Evolutionary conservation across 1,284 basidiomycete genomes (phyloP).

Genomic region (Cryptococcus sp.): DNA sequence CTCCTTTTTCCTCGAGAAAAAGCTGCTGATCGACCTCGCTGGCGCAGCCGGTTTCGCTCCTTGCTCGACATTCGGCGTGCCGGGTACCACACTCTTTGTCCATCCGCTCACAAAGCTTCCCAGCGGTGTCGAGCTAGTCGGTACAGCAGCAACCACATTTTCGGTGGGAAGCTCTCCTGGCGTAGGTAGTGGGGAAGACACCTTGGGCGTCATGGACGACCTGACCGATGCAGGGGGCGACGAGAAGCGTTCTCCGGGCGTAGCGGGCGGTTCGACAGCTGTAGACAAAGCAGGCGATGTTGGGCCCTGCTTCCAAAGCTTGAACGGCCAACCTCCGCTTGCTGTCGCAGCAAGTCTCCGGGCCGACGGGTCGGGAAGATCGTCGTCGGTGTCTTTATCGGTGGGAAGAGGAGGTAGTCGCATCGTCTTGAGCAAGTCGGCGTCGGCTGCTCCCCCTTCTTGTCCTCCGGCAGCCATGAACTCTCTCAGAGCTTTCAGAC

Average conservation of each 20-base stretch:
- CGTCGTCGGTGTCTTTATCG: conserved; percentile 51
- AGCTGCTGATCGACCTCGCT: conserved; percentile 18
- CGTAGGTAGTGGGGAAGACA: conserved; percentile 14
- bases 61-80: conserved; percentile 8
- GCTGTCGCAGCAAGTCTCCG: conserved; percentile 1
- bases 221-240: conserved; percentile 12
- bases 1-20: conserved; percentile 20
- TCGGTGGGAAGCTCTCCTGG: conserved; percentile 13
- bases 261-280: conserved; percentile 22
- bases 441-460: conserved; percentile 13
- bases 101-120: conserved; percentile 31
- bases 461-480: conserved; percentile 58
- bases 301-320: conserved; percentile 22
- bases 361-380: background rate
- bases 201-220: conserved; percentile 9
- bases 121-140: conserved; percentile 20
- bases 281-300: conserved; percentile 18
- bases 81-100: conserved; percentile 29
- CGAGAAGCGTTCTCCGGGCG: conserved; percentile 10
- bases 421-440: conserved; percentile 32
- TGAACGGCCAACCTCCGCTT: conserved; percentile 29
- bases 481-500: conserved; percentile 70
- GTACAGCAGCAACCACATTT: conserved; percentile 4
- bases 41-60: conserved; percentile 3
- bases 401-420: conserved; percentile 58